phyloP scores from a whole-genome alignment of 257 asterid genomes.

The Lavandula angustifolia region DNA sequence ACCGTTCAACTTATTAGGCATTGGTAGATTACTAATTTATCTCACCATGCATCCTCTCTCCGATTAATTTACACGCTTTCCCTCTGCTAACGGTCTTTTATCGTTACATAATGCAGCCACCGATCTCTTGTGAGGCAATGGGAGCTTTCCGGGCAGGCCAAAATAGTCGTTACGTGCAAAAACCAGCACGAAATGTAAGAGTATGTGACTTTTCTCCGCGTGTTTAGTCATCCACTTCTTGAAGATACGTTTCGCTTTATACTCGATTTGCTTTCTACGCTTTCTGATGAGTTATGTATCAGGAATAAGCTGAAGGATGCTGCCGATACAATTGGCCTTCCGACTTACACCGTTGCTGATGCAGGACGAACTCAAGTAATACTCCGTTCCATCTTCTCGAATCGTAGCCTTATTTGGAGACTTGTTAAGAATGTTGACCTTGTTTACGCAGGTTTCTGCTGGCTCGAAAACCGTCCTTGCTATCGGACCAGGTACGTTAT shows the following conservation, averaged over 20 bases:
- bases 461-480: constrained; percentile 97
- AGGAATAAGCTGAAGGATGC: constrained; percentile 93
- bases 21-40: neutral
- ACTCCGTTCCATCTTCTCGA: neutral
- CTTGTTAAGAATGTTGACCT: neutral
- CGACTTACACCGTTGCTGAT: constrained; percentile 93
- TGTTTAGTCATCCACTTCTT: constrained; percentile 11
- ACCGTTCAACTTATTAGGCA: neutral
- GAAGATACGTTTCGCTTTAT: neutral
- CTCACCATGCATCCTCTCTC: neutral
- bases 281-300: constrained; percentile 11
- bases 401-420: neutral
- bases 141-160: constrained; percentile 93
- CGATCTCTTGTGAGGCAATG: constrained; percentile 80
- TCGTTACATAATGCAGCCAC: constrained; percentile 53
- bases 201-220: constrained; percentile 26
- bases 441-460: constrained; percentile 65
- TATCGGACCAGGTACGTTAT: constrained; percentile 84
- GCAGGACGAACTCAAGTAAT: constrained; percentile 97
- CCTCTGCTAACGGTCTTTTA: constrained; percentile 3
- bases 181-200: constrained; percentile 98
- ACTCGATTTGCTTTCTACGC: constrained; percentile 2
- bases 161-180: constrained; percentile 94
- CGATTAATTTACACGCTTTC: neutral
- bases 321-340: constrained; percentile 84